These are phyloP conservation scores for Populus pruinosa DNA, from an alignment of 345 rosid species.

Conservation along the genomic window DNA sequence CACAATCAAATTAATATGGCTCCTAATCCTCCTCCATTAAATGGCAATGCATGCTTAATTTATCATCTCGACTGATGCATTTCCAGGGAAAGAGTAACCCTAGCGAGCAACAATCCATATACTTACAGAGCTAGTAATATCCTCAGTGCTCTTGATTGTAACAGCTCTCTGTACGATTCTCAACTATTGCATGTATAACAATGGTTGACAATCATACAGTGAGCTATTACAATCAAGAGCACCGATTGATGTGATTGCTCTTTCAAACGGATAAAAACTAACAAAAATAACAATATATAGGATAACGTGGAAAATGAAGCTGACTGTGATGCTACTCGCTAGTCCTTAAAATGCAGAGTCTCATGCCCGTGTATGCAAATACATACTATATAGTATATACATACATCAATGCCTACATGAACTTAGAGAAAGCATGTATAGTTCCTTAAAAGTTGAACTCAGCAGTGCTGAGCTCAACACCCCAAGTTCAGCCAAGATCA, in stretches of 20 bases:
- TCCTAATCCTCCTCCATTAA: too few species aligned
- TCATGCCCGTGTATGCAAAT: background rate
- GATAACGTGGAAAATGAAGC: background rate
- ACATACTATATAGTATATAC: background rate
- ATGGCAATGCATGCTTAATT: too few species aligned
- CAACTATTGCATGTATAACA: background rate
- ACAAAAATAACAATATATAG: background rate
- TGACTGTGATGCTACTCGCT: background rate
- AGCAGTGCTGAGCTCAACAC: background rate
- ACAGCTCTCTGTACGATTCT: too few species aligned
- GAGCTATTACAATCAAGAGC: background rate
- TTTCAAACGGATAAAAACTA: background rate
- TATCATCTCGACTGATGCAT: background rate
- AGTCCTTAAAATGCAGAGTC: background rate
- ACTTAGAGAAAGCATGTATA: background rate
- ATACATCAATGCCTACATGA: background rate
- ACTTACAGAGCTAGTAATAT: background rate
- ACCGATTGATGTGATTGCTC: background rate
- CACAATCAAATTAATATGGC: too few species aligned
- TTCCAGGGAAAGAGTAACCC: background rate
- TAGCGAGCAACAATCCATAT: background rate
- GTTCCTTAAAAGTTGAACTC: background rate
- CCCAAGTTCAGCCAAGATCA: constrained; percentile 56
- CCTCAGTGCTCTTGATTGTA: too few species aligned
- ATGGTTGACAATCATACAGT: background rate